phyloP scores from a whole-genome alignment of 2,329 filamentous ascomycete species.

The Neocatenulostroma microsporum region DNA sequence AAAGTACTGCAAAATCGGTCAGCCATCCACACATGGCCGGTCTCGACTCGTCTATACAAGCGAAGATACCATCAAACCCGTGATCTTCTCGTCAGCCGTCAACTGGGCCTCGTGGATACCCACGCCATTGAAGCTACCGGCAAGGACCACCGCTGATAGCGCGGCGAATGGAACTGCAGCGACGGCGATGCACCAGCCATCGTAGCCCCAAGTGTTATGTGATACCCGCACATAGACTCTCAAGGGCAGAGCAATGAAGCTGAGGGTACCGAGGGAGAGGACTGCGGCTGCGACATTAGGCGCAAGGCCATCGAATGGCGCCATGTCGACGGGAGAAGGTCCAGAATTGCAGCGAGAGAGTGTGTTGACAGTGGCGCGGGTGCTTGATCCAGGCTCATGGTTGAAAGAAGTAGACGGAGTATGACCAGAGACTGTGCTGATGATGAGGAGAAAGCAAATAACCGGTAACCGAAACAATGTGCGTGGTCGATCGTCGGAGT shows the following conservation, averaged over 20 bases:
- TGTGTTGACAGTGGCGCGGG: too few relatives aligned
- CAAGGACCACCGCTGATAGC: neutral
- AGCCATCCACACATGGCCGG: neutral
- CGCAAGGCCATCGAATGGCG: neutral
- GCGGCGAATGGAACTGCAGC: neutral
- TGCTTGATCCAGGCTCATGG: too few relatives aligned
- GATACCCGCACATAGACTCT: constrained; percentile 2
- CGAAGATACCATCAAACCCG: neutral
- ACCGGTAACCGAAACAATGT: too few relatives aligned
- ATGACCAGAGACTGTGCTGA: too few relatives aligned
- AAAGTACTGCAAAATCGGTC: constrained; percentile 26
- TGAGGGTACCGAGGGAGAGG: neutral
- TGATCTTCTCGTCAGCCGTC: neutral
- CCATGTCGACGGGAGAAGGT: too few relatives aligned
- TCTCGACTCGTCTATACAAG: neutral
- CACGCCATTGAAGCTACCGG: neutral
- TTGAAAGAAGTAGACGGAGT: too few relatives aligned
- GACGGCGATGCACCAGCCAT: constrained; percentile 2
- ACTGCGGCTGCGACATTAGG: constrained; percentile 2
- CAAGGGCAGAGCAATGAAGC: constrained; percentile 1
- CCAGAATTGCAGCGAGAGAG: too few relatives aligned
- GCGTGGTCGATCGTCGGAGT: too few relatives aligned
- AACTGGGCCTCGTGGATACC: neutral
- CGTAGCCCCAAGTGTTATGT: neutral
- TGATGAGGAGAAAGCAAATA: too few relatives aligned